These are phyloP conservation scores for Lactarius evosmus DNA, from an alignment of 768 basidiomycete species.

Conservation along the genomic window DNA sequence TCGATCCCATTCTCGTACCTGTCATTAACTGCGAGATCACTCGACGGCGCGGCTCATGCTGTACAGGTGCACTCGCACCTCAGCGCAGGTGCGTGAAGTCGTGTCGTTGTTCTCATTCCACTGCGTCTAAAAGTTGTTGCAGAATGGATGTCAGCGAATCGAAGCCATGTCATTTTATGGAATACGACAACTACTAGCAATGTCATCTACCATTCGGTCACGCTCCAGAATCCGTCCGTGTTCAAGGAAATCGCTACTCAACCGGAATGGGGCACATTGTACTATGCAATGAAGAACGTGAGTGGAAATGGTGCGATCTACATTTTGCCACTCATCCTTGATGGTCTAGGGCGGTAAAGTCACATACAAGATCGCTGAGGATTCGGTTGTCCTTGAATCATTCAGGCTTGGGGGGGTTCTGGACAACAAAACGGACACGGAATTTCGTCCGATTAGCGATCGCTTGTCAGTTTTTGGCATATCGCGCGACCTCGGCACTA, in stretches of 20 bases:
- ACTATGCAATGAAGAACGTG: conserved; percentile 25
- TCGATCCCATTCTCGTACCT: too few relatives aligned
- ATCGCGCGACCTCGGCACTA: conserved; percentile 31
- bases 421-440: conserved; percentile 11
- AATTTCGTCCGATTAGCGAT: conserved; percentile 23
- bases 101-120: neutral
- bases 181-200: neutral
- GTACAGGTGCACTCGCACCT: too few relatives aligned
- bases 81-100: conserved; percentile 34
- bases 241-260: conserved; percentile 22
- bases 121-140: neutral
- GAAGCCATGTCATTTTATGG: conserved; percentile 14
- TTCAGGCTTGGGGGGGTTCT: conserved; percentile 27
- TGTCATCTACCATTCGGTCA: conserved; percentile 21
- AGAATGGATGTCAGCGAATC: conserved; percentile 31
- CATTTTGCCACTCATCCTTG: neutral
- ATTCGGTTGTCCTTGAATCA: conserved; percentile 18
- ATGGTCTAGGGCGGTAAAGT: conserved; percentile 13
- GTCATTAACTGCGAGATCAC: too few relatives aligned
- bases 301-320: neutral
- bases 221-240: conserved; percentile 3
- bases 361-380: conserved; percentile 24
- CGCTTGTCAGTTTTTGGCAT: conserved; percentile 31
- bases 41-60: too few relatives aligned
- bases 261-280: conserved; percentile 27